A percentile compares a stretch with the other conserved stretches of the same genome.
These are phyloP conservation scores for Aureobasidium pullulans DNA, from an alignment of 2,329 filamentous ascomycete species.

Conservation along the genomic window DNA sequence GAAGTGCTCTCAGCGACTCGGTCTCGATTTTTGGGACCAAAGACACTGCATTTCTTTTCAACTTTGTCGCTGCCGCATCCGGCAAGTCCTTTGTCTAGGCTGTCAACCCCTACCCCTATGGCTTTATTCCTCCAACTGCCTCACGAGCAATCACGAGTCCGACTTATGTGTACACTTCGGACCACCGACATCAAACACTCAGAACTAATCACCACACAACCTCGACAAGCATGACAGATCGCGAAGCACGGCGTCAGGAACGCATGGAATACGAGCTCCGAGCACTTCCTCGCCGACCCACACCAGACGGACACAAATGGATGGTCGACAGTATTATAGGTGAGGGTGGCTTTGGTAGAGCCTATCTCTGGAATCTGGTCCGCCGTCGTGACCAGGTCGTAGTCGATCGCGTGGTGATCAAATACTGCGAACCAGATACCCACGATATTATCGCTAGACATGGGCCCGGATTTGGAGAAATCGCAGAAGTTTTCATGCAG, in stretches of 20 bases:
- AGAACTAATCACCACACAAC: not conserved
- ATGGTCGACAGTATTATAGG: not conserved
- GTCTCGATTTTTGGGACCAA: too few species aligned
- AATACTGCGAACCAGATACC: not conserved
- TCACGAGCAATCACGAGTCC: too few species aligned
- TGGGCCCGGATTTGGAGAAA: not conserved
- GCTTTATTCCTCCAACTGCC: too few species aligned
- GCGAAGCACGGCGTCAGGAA: not conserved
- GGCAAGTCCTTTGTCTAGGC: not conserved
- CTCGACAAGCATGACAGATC: not conserved
- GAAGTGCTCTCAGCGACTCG: too few species aligned
- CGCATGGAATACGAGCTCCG: not conserved
- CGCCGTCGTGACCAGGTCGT: not conserved
- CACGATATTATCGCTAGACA: not conserved
- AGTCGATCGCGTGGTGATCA: not conserved
- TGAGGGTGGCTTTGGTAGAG: not conserved
- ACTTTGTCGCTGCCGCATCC: not conserved
- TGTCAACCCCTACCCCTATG: not conserved
- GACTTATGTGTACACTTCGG: too few species aligned
- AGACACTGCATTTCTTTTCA: too few species aligned
- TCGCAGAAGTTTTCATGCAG: not conserved
- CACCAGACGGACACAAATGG: not conserved
- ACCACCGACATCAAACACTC: not conserved
- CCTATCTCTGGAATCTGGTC: conserved; percentile 9
- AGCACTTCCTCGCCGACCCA: not conserved